Conservation (phyloP, 73 alveolate genomes). For the Paramecium primaurelia region DNA sequence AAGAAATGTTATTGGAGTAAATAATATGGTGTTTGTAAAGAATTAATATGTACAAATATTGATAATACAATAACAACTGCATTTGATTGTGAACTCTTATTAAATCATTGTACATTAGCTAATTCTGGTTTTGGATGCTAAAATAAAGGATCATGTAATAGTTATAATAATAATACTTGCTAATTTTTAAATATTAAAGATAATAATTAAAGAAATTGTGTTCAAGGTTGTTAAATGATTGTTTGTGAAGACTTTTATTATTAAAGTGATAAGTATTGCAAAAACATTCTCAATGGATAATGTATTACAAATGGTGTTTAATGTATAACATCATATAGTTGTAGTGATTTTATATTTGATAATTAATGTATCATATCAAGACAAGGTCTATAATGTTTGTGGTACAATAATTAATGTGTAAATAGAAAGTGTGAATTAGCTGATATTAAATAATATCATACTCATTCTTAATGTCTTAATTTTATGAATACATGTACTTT, state of each 20-base stretch:
- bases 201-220: neutral
- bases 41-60: neutral
- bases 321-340: neutral
- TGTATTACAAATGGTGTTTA: neutral
- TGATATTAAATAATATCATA: neutral
- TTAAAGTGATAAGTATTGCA: neutral
- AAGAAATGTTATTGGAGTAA: neutral
- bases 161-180: neutral
- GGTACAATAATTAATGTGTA: neutral
- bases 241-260: neutral
- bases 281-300: neutral
- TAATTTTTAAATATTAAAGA: neutral
- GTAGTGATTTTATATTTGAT: neutral
- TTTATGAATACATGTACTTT: neutral
- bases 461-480: neutral
- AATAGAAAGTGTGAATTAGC: neutral
- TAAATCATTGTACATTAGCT: neutral
- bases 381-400: neutral
- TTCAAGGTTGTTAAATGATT: neutral
- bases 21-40: neutral
- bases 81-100: neutral
- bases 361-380: neutral
- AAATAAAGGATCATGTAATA: neutral
- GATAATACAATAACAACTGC: neutral
- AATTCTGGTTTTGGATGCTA: neutral